Evolutionary conservation across 1,284 basidiomycete genomes (phyloP), one percentile per base, ranked within the genome.

Genomic region (Ustilago loliicola): DNA sequence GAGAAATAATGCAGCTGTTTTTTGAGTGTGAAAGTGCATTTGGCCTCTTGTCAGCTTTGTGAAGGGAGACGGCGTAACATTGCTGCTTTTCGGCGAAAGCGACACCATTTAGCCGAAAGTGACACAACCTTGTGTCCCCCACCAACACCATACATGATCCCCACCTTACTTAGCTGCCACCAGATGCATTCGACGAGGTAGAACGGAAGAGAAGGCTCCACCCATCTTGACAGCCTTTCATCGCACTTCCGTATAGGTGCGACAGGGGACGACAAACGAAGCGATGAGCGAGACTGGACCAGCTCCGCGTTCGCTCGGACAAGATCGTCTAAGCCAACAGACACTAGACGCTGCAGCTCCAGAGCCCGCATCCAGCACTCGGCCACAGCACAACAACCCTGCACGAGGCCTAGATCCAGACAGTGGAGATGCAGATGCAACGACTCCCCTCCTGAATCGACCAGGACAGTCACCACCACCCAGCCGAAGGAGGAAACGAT

Each of bases 371-470:
- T 48, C 45, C 7, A 48, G 23, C 6, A 27, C 15, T 23, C 45
- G 45, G 23, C 45, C 23, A 25, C 45, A 45, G 15, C 40, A 17
- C 19, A 19, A 21, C 40, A 19, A 45, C 11, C 15, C 8, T 17
- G 5, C 23, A 25, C 17, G 17, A 19, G 40, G 15, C n/a, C 40
- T 42, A 6, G 40, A 8, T 23, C 13, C 48, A 15, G 13, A 21
- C 15, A 29, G 11, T 15, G 51, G 7, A 30, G 66, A 68, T 40
- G 48, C 55, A 36, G 55, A 45, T 25, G 34, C 34, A 34, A 53
- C 54, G 2, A 65, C 68, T 11, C 68, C 68, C 5, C 25, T 71
- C 8, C 68, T 71, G 7, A 58, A 13, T 5, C 53, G 50, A 6
- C 27, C 61, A 11, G 3, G 8, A 1, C 11, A 50, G 25, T 17